Conservation (phyloP, 2,329 filamentous ascomycete genomes). For the Penicillium sp. region DNA sequence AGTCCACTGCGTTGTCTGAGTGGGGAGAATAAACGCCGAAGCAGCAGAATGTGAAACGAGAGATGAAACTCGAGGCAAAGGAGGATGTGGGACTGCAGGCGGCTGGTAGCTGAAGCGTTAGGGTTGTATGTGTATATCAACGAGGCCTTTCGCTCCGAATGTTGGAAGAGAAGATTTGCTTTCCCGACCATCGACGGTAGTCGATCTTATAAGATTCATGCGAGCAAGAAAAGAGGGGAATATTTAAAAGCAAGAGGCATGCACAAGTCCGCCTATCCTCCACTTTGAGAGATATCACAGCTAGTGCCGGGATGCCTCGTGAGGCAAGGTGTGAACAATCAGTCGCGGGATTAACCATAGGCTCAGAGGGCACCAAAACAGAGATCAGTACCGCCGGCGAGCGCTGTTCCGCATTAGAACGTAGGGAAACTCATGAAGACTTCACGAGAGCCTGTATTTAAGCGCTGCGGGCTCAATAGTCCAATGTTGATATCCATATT, state of each 20-base stretch:
- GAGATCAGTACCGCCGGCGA: slow-evolving; percentile 24
- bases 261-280: slow-evolving; percentile 20
- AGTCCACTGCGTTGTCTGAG: slow-evolving; percentile 10
- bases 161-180: slow-evolving; percentile 1
- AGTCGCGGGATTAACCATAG: slow-evolving; percentile 25
- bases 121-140: slow-evolving; percentile 6
- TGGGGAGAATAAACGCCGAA: slow-evolving; percentile 15
- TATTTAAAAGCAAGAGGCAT: slow-evolving; percentile 16
- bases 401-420: slow-evolving; percentile 25
- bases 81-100: slow-evolving; percentile 6
- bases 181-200: slow-evolving; percentile 3
- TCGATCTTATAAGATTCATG: slow-evolving; percentile 16
- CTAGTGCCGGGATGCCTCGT: slow-evolving; percentile 25
- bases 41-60: slow-evolving; percentile 23
- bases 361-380: slow-evolving; percentile 24
- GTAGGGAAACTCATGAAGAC: slow-evolving; percentile 17
- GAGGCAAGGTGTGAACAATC: slow-evolving; percentile 26
- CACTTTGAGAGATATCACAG: slow-evolving; percentile 21
- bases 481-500: slow-evolving; percentile 21
- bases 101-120: slow-evolving; percentile 6
- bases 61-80: slow-evolving; percentile 13
- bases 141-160: background rate
- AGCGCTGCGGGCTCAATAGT: slow-evolving; percentile 27
- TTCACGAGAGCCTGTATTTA: slow-evolving; percentile 32
- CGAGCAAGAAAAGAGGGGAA: slow-evolving; percentile 8